phyloP scores from a whole-genome alignment of 2,329 filamentous ascomycete species.

The Neoascochyta sp. region DNA sequence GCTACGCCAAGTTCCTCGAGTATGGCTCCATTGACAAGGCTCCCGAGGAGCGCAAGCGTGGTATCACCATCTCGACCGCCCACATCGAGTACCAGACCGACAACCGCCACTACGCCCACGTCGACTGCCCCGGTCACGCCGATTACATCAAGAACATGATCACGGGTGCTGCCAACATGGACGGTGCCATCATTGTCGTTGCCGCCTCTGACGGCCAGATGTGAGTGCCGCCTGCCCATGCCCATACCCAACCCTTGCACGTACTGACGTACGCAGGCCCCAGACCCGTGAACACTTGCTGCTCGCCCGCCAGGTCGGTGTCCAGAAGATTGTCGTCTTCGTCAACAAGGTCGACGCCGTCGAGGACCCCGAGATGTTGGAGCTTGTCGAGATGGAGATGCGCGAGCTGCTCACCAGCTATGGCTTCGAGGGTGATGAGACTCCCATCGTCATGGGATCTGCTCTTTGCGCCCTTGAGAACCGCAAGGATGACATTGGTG shows the following conservation, averaged over 20 bases:
- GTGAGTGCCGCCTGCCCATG: conserved; percentile 52
- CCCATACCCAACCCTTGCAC: too few species aligned
- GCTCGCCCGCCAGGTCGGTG: conserved; percentile 95
- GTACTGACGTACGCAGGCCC: conserved; percentile 53
- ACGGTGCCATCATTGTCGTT: conserved; percentile 97
- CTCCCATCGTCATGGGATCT: conserved; percentile 94
- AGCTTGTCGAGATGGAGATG: conserved; percentile 99
- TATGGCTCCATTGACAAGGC: conserved; percentile 99
- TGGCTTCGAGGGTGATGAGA: conserved; percentile 97
- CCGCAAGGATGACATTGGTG: conserved; percentile 82
- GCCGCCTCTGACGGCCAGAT: conserved; percentile 98
- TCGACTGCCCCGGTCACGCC: conserved; percentile 99
- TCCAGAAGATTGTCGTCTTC: conserved; percentile 97
- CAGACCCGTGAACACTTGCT: conserved; percentile 98
- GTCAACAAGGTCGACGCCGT: conserved; percentile 99
- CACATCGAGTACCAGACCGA: conserved; percentile 99
- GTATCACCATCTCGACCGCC: conserved; percentile 97
- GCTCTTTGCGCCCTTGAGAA: conserved; percentile 90
- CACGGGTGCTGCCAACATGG: conserved; percentile 98
- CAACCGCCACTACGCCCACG: conserved; percentile 94
- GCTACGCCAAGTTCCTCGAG: conserved; percentile 88
- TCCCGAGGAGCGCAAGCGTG: conserved; percentile 98
- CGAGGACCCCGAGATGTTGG: conserved; percentile 98
- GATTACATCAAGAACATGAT: conserved; percentile 99
- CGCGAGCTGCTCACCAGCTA: conserved; percentile 89